These are phyloP conservation scores for Somion occarium DNA, from an alignment of 1,284 basidiomycete genomes.

Conservation along the genomic window DNA sequence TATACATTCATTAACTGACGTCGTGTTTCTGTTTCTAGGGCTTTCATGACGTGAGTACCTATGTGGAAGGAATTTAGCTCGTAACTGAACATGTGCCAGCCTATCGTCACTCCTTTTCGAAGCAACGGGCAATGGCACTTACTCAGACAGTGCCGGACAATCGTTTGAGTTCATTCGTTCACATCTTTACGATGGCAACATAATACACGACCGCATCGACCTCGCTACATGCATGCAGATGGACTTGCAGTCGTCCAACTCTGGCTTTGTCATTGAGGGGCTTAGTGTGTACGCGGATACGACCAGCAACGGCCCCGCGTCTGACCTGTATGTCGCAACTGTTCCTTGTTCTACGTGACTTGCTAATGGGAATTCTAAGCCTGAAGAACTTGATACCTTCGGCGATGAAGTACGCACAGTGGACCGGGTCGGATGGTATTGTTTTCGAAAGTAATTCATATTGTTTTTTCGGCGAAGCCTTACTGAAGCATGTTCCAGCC, in stretches of 20 bases:
- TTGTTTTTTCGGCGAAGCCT: too few species aligned
- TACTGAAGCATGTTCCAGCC: too few species aligned
- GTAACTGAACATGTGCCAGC: too few species aligned
- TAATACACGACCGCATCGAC: conserved; percentile 4
- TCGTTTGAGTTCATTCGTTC: conserved; percentile 3
- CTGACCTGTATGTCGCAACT: conserved; percentile 3
- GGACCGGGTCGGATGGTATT: conserved; percentile 4
- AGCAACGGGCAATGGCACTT: conserved; percentile 2
- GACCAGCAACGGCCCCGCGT: conserved; percentile 2
- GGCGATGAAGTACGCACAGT: conserved; percentile 4
- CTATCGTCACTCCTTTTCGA: conserved; percentile 10
- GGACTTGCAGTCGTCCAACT: not conserved
- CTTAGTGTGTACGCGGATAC: conserved; percentile 7
- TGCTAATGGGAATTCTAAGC: not conserved
- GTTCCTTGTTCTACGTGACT: not conserved
- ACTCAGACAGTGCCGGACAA: conserved; percentile 1
- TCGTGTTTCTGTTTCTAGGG: not conserved
- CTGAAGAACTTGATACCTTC: conserved; percentile 3
- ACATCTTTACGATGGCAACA: conserved; percentile 7
- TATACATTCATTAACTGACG: not conserved
- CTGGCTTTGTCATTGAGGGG: conserved; percentile 7
- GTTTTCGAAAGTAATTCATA: conserved; percentile 3
- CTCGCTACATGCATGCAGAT: not conserved
- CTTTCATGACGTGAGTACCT: conserved; percentile 7
- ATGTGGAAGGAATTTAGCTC: too few species aligned